A percentile compares a stretch with the other conserved stretches of the same genome.
Evolutionary conservation across 441 rosid species (phyloP).

Genomic region (Eruca vesicaria): DNA sequence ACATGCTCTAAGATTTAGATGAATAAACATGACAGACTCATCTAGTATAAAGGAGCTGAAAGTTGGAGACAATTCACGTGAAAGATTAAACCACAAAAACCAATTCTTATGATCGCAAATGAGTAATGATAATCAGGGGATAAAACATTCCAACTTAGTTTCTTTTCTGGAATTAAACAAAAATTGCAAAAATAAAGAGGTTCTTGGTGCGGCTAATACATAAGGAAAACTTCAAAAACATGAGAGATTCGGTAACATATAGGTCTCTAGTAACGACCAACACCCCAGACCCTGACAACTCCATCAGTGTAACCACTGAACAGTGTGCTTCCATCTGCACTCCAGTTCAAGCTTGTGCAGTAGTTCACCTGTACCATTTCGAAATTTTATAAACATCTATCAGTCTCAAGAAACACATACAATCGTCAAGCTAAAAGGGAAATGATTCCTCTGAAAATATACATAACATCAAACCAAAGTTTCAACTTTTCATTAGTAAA

Average conservation of each 20-base stretch:
- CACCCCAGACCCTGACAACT: conserved; percentile 91
- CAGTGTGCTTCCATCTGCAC: conserved; percentile 88
- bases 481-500: not conserved
- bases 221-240: not conserved
- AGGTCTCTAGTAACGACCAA: conserved; percentile 62
- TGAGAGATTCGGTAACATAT: not conserved
- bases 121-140: not conserved
- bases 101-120: too few species aligned
- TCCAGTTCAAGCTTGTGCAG: conserved; percentile 96
- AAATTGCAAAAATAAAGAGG: conserved; percentile 16
- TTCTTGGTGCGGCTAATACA: conserved; percentile 1
- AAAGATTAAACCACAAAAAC: too few species aligned
- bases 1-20: too few species aligned
- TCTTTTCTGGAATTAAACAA: conserved; percentile 5
- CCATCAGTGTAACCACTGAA: conserved; percentile 96
- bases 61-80: too few species aligned
- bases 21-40: too few species aligned
- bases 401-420: not conserved
- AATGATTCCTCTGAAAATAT: not conserved
- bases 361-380: conserved; percentile 57
- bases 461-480: not conserved
- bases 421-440: not conserved
- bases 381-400: not conserved
- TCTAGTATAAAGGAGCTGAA: too few species aligned
- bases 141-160: not conserved